Base-by-base conservation (phyloP, 2,329 filamentous ascomycete species). In the Alternaria consortialis region DNA sequence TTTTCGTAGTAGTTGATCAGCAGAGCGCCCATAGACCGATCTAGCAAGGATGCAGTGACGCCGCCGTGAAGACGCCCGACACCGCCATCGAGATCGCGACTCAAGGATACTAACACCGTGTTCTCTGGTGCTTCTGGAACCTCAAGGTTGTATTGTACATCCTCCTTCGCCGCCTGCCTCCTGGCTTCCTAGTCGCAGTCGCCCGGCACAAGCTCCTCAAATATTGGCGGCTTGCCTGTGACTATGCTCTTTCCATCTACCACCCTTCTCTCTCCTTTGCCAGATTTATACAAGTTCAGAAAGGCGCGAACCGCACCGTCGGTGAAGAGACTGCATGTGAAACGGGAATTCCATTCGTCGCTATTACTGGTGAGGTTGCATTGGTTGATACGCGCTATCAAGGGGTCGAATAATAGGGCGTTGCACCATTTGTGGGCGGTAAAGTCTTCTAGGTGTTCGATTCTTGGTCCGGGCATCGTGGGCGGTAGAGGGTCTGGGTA, bases 401-500 rank as follows among this genome's bases (percentile, higher is more conserved):
- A 43, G 15, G 52, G 29, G 13, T 59, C 51, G 29, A 65, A 68
- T 15, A 74, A 62, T 9, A 75, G 60, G 1, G 50, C 44, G 8
- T 67, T 67, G 63, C 73, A 75, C 70, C 72, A 74, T 48, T 66
- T 60, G 56, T 64, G 65, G 2, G 58, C 58, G 4, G 66, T 74
- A 57, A 74, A 69, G 60, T 74, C 72, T 57, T 72, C 65, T 8
- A 73, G 46, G 46, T 67, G 72, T 25, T 75, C 73, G 37, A 57
- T 50, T 51, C 40, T 39, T 36, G 44, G 36, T 46, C 15, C 20
- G 1, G 32, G 32, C 56, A 54, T 59, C n/a, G 34, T 37, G 23
- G 15, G 17, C 17, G 34, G 25, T 15, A 12, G 32, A 29, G 3
- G 23, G 20, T 40, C 32, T 17, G 4, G 1, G 7, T 27, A 40